phyloP scores from a whole-genome alignment of 352 stramenopile genomes.

The Phytophthora macrochlamydospora region DNA sequence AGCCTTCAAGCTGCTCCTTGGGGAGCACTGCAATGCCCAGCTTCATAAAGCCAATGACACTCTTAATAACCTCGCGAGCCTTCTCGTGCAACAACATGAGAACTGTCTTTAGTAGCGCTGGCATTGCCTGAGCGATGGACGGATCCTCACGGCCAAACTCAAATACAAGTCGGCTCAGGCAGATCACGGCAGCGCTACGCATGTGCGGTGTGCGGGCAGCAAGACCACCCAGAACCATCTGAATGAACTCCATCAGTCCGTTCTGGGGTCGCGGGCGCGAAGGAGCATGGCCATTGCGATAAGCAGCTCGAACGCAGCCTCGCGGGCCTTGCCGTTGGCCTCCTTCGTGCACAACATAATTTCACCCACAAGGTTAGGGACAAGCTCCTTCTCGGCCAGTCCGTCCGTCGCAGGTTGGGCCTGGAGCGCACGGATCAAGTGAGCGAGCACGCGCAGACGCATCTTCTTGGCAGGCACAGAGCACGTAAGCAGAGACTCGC shows the following conservation, averaged over 20 bases:
- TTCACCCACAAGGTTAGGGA: constrained; percentile 93
- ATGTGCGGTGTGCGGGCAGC: constrained; percentile 95
- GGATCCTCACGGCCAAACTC: constrained; percentile 89
- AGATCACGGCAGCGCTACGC: constrained; percentile 95
- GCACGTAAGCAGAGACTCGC: constrained; percentile 93
- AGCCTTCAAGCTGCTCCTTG: constrained; percentile 87
- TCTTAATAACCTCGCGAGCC: constrained; percentile 96
- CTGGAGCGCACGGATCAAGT: constrained; percentile 81
- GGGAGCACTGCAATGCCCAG: constrained; percentile 93
- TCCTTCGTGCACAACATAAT: constrained; percentile 98
- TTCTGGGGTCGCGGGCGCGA: constrained; percentile 61
- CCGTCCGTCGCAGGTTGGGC: constrained; percentile 59
- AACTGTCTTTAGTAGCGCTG: constrained; percentile 91
- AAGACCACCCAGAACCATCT: constrained; percentile 93
- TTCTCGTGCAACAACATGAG: constrained; percentile 94
- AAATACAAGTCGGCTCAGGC: constrained; percentile 94
- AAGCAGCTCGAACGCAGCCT: constrained; percentile 86
- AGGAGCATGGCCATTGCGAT: constrained; percentile 85
- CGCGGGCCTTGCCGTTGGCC: constrained; percentile 93
- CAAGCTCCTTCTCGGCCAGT: constrained; percentile 71
- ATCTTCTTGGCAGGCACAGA: constrained; percentile 96
- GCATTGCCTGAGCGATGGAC: constrained; percentile 78
- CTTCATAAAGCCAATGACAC: constrained; percentile 96
- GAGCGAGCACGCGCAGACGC: constrained; percentile 91
- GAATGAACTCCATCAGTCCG: constrained; percentile 90